These are phyloP conservation scores for Epithemia pelagica DNA, from an alignment of 108 stramenopile genomes.

Conservation along the genomic window DNA sequence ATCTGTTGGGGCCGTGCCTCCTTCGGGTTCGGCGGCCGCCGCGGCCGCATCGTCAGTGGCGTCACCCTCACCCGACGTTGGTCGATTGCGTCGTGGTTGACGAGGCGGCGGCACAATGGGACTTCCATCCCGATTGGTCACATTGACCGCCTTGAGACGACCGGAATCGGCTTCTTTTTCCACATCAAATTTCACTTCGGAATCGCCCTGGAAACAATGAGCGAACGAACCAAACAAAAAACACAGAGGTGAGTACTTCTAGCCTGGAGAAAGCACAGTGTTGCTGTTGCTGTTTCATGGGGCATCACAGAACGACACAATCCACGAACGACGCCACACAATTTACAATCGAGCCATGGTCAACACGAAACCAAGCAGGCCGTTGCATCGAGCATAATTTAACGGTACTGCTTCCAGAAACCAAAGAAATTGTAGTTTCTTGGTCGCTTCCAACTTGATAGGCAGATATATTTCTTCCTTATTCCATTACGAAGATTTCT, in stretches of 20 bases:
- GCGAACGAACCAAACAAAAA: background rate
- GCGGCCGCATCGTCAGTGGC: background rate
- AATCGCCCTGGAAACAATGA: constrained; percentile 36
- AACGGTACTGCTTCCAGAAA: too few relatives aligned
- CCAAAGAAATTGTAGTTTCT: too few relatives aligned
- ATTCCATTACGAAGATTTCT: too few relatives aligned
- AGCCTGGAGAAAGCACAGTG: too few relatives aligned
- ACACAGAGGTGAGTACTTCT: background rate
- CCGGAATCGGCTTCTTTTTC: constrained; percentile 61
- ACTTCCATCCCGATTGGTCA: constrained; percentile 60
- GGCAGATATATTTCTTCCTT: too few relatives aligned
- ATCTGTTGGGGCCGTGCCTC: background rate
- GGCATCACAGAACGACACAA: background rate
- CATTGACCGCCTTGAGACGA: constrained; percentile 60
- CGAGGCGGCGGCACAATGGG: constrained; percentile 14
- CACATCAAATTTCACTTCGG: constrained; percentile 62
- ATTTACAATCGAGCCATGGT: background rate
- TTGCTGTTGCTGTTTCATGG: too few relatives aligned
- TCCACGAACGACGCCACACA: background rate
- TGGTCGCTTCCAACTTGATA: too few relatives aligned
- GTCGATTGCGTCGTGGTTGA: background rate
- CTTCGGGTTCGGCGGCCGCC: background rate
- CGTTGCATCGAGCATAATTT: too few relatives aligned
- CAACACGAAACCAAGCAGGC: too few relatives aligned
- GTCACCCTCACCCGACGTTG: background rate